Evolutionary conservation across 768 basidiomycete species (phyloP).

Genomic region (Boletus huronensis): DNA sequence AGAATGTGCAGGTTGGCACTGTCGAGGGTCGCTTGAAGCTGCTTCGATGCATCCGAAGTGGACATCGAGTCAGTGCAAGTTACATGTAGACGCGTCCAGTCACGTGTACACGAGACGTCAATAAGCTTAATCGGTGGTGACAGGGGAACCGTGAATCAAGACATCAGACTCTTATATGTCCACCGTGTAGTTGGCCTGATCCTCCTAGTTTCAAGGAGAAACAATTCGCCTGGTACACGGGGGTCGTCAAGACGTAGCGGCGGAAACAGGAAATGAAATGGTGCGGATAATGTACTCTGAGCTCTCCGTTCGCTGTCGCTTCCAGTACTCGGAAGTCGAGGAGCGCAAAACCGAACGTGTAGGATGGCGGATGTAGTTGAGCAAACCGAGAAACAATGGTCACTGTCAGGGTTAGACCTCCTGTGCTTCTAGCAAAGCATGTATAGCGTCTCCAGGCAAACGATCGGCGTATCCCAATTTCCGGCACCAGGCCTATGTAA

Average conservation of each 20-base stretch:
- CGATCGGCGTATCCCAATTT: background rate
- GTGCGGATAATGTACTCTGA: background rate
- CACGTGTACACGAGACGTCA: no score
- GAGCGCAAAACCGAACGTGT: no score
- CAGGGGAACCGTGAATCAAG: no score
- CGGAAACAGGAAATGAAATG: no score
- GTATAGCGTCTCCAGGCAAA: background rate
- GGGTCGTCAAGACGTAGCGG: background rate
- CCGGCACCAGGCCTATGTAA: no score
- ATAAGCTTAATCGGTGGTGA: no score
- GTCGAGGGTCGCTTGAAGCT: slow-evolving; percentile 28
- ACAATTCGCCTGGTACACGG: background rate
- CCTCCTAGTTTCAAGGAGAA: background rate
- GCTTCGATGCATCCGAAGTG: slow-evolving; percentile 20
- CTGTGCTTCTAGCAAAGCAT: background rate
- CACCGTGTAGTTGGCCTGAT: background rate
- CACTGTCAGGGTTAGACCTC: background rate
- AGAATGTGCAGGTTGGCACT: slow-evolving; percentile 23
- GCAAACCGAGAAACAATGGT: background rate
- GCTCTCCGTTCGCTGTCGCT: background rate
- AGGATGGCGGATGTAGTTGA: background rate
- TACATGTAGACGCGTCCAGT: slow-evolving; percentile 1
- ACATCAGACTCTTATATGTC: background rate
- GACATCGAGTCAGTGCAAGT: slow-evolving; percentile 10
- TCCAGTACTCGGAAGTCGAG: background rate